Evolutionary conservation across 2,329 filamentous ascomycete genomes (phyloP).

Genomic region (Trichoderma citrinoviride): DNA sequence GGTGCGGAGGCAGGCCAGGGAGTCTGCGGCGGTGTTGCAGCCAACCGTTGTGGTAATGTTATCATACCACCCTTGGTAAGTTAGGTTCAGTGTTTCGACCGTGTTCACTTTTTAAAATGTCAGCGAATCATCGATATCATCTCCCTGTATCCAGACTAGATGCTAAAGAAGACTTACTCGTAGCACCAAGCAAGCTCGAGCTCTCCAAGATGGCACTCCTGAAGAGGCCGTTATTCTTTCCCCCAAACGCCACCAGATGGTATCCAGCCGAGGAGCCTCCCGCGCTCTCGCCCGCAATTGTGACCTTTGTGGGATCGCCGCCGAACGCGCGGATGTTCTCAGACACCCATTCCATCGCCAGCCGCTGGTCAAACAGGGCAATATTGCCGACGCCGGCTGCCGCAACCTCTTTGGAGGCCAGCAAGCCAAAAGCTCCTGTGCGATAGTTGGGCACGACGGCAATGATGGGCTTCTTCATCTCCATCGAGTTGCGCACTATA

Average conservation of each 20-base stretch:
- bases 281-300: conserved; percentile 53
- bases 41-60: conserved; percentile 10
- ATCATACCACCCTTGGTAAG: conserved; percentile 16
- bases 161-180: background rate
- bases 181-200: conserved; percentile 15
- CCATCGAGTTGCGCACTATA: conserved; percentile 2
- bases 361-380: conserved; percentile 37
- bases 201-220: conserved; percentile 16
- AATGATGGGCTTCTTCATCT: conserved; percentile 15
- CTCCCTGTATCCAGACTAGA: too few species aligned
- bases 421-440: background rate
- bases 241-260: conserved; percentile 9
- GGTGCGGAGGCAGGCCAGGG: conserved; percentile 1
- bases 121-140: background rate
- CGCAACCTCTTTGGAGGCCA: conserved; percentile 15
- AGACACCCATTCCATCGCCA: conserved; percentile 50
- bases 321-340: conserved; percentile 50
- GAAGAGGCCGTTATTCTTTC: conserved; percentile 5
- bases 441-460: conserved; percentile 18
- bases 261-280: conserved; percentile 35
- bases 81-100: background rate
- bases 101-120: background rate
- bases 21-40: conserved; percentile 1
- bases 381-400: background rate
- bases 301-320: conserved; percentile 46